phyloP scores from a whole-genome alignment of 176 grass and related monocot species.

The Urochloa ruziziensis region DNA sequence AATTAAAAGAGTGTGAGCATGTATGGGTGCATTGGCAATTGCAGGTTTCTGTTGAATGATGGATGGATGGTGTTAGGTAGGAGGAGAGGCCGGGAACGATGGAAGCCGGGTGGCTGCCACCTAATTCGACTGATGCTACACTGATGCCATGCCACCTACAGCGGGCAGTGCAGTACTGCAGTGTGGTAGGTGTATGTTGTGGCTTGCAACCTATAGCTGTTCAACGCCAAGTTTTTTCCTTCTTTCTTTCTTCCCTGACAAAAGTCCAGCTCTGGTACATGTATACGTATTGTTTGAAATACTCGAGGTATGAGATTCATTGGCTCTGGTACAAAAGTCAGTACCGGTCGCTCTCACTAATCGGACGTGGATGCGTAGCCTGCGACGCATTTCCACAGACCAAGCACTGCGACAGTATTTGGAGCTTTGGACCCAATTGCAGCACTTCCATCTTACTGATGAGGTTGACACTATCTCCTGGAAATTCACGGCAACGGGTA shows the following conservation, averaged over 20 bases:
- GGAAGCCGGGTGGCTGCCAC: neutral
- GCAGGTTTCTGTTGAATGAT: neutral
- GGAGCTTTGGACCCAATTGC: too few species aligned
- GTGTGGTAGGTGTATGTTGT: constrained; percentile 21
- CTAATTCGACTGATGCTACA: neutral
- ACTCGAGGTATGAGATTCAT: too few species aligned
- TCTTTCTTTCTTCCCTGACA: neutral
- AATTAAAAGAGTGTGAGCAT: neutral
- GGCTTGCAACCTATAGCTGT: constrained; percentile 3
- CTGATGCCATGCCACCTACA: neutral
- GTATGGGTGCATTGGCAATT: neutral
- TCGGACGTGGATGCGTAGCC: too few species aligned
- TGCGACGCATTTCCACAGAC: too few species aligned
- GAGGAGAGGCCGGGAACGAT: neutral
- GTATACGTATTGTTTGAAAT: neutral
- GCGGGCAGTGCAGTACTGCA: neutral
- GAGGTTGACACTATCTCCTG: too few species aligned
- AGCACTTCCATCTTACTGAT: too few species aligned
- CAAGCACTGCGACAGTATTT: too few species aligned
- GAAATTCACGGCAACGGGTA: too few species aligned
- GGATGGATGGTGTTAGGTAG: neutral
- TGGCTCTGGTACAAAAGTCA: too few species aligned
- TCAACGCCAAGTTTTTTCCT: neutral
- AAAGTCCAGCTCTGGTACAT: neutral
- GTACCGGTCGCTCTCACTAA: too few species aligned